These are phyloP conservation scores for Alloascoidea hylecoeti DNA, from an alignment of 805 yeast genomes.

Conservation along the genomic window DNA sequence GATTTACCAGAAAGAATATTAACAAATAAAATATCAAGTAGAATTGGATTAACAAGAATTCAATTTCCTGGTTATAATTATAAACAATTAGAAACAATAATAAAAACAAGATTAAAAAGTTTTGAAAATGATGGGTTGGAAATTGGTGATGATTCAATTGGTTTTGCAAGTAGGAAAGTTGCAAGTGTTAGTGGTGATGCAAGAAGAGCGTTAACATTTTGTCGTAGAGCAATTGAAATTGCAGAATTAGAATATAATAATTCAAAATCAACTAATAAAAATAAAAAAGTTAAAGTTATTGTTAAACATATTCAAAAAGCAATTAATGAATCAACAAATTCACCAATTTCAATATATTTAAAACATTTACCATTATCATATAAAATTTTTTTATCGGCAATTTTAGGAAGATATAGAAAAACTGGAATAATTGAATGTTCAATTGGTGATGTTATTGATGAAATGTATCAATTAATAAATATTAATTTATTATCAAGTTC, in stretches of 20 bases:
- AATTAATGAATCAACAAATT: conserved; percentile 59
- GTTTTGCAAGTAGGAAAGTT: conserved; percentile 84
- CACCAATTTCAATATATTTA: conserved; percentile 55
- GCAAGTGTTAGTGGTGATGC: conserved; percentile 98
- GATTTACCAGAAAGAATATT: conserved; percentile 85
- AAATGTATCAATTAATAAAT: conserved; percentile 40
- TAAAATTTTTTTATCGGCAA: conserved; percentile 59
- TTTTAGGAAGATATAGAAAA: conserved; percentile 49
- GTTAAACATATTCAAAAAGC: conserved; percentile 71
- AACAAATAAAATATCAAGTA: conserved; percentile 79
- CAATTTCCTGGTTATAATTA: conserved; percentile 83
- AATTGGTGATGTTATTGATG: conserved; percentile 70
- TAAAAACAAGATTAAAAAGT: conserved; percentile 50
- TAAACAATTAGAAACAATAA: conserved; percentile 62
- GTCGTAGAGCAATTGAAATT: conserved; percentile 79
- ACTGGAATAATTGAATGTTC: conserved; percentile 58
- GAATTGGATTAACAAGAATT: conserved; percentile 78
- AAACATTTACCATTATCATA: conserved; percentile 47
- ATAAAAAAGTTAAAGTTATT: conserved; percentile 33
- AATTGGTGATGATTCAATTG: conserved; percentile 56
- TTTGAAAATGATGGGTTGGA: conserved; percentile 26
- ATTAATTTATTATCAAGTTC: conserved; percentile 17
- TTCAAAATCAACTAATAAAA: conserved; percentile 7
- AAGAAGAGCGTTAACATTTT: conserved; percentile 76
- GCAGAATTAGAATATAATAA: conserved; percentile 46